phyloP scores from a whole-genome alignment of 1,139 yeast genomes.

The Suhomyces bribrorum region DNA sequence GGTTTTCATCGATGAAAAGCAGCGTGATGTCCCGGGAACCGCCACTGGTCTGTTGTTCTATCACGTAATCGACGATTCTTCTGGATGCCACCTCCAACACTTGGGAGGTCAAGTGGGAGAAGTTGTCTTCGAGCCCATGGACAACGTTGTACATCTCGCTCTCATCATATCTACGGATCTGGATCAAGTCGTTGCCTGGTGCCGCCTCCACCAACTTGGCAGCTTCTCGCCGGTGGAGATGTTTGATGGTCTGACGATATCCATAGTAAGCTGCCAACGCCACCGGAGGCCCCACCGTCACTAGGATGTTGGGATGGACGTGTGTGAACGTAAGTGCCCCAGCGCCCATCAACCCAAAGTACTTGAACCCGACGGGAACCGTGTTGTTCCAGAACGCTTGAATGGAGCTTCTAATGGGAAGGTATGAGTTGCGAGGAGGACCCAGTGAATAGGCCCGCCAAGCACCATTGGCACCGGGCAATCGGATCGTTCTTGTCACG shows the following conservation, averaged over 20 bases:
- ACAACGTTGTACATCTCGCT: slow-evolving; percentile 30
- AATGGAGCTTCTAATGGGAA: slow-evolving; percentile 27
- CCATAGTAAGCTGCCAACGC: slow-evolving; percentile 29
- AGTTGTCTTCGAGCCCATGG: slow-evolving; percentile 42
- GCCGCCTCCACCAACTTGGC: slow-evolving; percentile 6
- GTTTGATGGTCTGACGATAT: slow-evolving; percentile 19
- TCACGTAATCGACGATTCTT: slow-evolving; percentile 22
- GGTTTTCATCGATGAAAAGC: slow-evolving; percentile 29
- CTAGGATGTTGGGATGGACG: slow-evolving; percentile 36
- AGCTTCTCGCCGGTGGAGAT: slow-evolving; percentile 20
- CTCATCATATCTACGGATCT: slow-evolving; percentile 37
- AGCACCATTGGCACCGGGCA: not conserved
- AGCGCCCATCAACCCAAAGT: slow-evolving; percentile 28
- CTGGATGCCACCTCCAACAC: slow-evolving; percentile 28
- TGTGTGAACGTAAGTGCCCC: slow-evolving; percentile 36
- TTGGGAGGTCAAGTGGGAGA: slow-evolving; percentile 36
- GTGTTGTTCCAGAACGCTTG: slow-evolving; percentile 29
- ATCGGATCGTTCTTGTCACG: not conserved
- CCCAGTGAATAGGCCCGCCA: slow-evolving; percentile 7
- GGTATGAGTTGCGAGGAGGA: slow-evolving; percentile 38
- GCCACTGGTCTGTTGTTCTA: slow-evolving; percentile 4
- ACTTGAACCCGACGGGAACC: slow-evolving; percentile 32
- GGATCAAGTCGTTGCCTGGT: slow-evolving; percentile 19
- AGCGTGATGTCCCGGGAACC: slow-evolving; percentile 1
- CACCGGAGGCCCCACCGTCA: slow-evolving; percentile 43